A percentile compares a stretch with the other conserved stretches of the same genome.
phyloP scores from a whole-genome alignment of 176 grass and related monocot species.

The Phragmites australis region DNA sequence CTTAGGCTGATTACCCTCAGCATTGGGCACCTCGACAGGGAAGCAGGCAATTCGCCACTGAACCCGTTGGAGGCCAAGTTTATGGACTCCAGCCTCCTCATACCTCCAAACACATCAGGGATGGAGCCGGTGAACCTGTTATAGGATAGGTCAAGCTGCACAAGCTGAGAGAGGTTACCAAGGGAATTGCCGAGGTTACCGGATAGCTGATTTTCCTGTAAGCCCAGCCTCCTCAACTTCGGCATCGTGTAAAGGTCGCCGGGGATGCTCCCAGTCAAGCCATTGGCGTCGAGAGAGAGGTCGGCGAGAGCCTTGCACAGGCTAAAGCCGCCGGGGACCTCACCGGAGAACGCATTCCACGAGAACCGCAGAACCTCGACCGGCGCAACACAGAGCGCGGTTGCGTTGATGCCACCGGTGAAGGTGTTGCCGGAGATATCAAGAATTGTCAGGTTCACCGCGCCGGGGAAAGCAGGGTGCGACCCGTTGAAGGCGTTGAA shows the following conservation, averaged over 20 bases:
- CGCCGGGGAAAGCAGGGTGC: slow-evolving; percentile 54
- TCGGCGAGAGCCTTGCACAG: slow-evolving; percentile 59
- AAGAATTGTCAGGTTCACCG: slow-evolving; percentile 54
- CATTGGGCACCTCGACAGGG: slow-evolving; percentile 51
- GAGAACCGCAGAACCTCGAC: slow-evolving; percentile 64
- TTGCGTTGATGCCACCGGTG: slow-evolving; percentile 49
- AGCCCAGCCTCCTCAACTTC: slow-evolving; percentile 43
- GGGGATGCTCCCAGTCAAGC: slow-evolving; percentile 57
- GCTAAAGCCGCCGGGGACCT: slow-evolving; percentile 47
- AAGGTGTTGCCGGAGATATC: slow-evolving; percentile 64
- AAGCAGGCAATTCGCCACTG: slow-evolving; percentile 57
- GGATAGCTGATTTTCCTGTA: slow-evolving; percentile 65
- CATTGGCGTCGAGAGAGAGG: slow-evolving; percentile 62
- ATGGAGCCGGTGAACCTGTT: slow-evolving; percentile 66
- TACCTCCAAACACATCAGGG: slow-evolving; percentile 67
- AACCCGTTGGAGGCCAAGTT: slow-evolving; percentile 55
- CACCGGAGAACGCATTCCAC: slow-evolving; percentile 54
- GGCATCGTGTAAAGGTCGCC: slow-evolving; percentile 60
- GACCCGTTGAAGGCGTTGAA: slow-evolving; percentile 63
- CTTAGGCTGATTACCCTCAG: slow-evolving; percentile 69
- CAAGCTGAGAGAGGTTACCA: slow-evolving; percentile 67
- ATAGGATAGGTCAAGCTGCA: slow-evolving; percentile 62
- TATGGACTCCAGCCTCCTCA: slow-evolving; percentile 62
- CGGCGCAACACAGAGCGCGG: slow-evolving; percentile 44
- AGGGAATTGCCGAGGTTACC: slow-evolving; percentile 46